Evolutionary conservation across 2,329 filamentous ascomycete species (phyloP).

Genomic region (Alternaria panax): DNA sequence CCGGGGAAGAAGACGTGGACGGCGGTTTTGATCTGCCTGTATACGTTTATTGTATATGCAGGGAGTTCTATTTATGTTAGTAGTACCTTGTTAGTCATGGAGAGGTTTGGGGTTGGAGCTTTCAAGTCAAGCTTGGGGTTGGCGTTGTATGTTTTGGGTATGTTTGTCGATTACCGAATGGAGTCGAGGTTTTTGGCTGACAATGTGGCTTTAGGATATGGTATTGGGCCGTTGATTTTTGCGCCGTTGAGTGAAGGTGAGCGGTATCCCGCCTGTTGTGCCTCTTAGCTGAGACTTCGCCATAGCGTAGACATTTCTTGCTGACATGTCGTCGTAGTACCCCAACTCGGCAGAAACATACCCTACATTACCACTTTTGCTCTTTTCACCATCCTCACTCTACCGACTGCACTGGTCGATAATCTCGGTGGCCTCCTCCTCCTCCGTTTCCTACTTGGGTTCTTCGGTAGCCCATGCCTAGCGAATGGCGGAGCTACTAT

Average conservation of each 20-base stretch:
- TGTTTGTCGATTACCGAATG: no score
- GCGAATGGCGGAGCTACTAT: conserved; percentile 50
- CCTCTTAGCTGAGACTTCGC: background rate
- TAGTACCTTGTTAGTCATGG: conserved; percentile 56
- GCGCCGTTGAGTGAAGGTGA: conserved; percentile 67
- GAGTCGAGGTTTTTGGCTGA: no score
- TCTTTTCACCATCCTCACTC: conserved; percentile 71
- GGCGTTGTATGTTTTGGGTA: conserved; percentile 65
- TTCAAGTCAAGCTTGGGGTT: conserved; percentile 65
- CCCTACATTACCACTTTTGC: conserved; percentile 73
- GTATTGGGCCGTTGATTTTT: conserved; percentile 70
- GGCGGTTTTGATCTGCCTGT: conserved; percentile 56
- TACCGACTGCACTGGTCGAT: conserved; percentile 68
- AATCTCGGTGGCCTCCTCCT: conserved; percentile 71
- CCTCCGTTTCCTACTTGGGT: conserved; percentile 52
- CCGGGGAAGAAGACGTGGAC: conserved; percentile 48
- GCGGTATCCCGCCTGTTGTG: no score
- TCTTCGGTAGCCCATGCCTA: conserved; percentile 50
- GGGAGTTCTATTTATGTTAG: conserved; percentile 61
- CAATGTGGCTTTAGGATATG: conserved; percentile 53
- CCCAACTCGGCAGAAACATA: conserved; percentile 66
- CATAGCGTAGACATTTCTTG: background rate
- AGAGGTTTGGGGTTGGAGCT: conserved; percentile 61
- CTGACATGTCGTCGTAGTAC: background rate
- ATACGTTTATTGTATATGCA: conserved; percentile 68